Evolutionary conservation across 1,284 basidiomycete species (phyloP).

Genomic region (Papiliotrema laurentii): DNA sequence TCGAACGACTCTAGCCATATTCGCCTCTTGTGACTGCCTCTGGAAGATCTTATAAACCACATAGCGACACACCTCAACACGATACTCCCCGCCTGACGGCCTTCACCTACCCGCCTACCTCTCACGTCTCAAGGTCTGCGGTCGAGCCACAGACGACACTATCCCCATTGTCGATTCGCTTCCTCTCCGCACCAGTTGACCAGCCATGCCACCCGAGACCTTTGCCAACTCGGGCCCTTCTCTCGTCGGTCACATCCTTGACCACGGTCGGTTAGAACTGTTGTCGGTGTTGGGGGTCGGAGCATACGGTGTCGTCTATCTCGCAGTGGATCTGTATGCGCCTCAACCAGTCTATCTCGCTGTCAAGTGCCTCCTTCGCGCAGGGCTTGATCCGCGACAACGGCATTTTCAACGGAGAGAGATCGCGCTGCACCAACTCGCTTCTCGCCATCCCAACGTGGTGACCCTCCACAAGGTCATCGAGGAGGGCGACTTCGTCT

Average conservation of each 20-base stretch:
- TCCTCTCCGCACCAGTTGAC: too few relatives aligned
- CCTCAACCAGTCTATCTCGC: slow-evolving; percentile 63
- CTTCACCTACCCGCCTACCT: too few relatives aligned
- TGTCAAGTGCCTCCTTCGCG: slow-evolving; percentile 75
- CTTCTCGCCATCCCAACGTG: slow-evolving; percentile 73
- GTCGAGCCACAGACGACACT: too few relatives aligned
- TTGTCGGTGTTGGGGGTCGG: slow-evolving; percentile 87
- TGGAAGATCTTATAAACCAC: too few relatives aligned
- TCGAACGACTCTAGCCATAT: too few relatives aligned
- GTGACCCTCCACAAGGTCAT: slow-evolving; percentile 86
- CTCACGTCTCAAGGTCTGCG: too few relatives aligned
- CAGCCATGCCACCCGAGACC: slow-evolving; percentile 37
- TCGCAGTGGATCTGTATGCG: slow-evolving; percentile 61
- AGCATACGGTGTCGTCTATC: slow-evolving; percentile 94
- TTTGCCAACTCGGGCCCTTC: slow-evolving; percentile 42
- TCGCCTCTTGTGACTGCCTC: too few relatives aligned
- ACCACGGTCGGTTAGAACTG: slow-evolving; percentile 76
- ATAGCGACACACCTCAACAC: too few relatives aligned
- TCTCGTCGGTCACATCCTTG: slow-evolving; percentile 57
- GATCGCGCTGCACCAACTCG: slow-evolving; percentile 57
- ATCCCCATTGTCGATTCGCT: too few relatives aligned
- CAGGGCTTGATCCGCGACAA: slow-evolving; percentile 63
- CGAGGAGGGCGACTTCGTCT: slow-evolving; percentile 60
- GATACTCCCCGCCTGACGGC: too few relatives aligned
- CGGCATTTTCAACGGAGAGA: slow-evolving; percentile 75